Conservation (phyloP, 2,329 filamentous ascomycete genomes). For the Nemania diffusa region DNA sequence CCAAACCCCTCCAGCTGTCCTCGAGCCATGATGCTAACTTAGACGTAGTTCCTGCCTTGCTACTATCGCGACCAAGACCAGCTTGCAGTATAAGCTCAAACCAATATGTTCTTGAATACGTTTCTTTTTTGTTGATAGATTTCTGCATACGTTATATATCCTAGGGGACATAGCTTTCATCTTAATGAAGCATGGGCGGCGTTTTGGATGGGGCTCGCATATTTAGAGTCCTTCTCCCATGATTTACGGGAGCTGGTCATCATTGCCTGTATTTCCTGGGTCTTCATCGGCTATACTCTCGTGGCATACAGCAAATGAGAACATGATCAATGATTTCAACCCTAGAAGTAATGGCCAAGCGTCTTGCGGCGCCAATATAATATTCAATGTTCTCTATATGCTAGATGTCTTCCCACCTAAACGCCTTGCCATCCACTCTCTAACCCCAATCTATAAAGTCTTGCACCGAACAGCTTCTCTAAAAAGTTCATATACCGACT, state of each 20-base stretch:
- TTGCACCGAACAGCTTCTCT: background rate
- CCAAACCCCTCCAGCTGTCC: background rate
- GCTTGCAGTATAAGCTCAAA: conserved; percentile 59
- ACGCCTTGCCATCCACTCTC: conserved; percentile 29
- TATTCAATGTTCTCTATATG: conserved; percentile 29
- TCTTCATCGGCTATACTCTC: conserved; percentile 30
- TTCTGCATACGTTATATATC: conserved; percentile 33
- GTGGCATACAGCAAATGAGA: conserved; percentile 42
- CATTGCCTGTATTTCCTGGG: conserved; percentile 35
- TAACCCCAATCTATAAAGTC: conserved; percentile 26
- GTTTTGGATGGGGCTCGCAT: conserved; percentile 47
- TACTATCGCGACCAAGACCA: conserved; percentile 69
- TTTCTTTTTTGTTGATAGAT: conserved; percentile 31
- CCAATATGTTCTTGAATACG: background rate
- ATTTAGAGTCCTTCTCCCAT: conserved; percentile 45
- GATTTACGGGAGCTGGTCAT: conserved; percentile 45
- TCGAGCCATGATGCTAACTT: conserved; percentile 36
- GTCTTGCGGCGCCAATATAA: conserved; percentile 13
- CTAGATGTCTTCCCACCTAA: conserved; percentile 20
- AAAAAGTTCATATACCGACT: background rate
- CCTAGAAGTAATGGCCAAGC: conserved; percentile 17
- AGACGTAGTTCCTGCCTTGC: conserved; percentile 66
- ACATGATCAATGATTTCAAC: conserved; percentile 32
- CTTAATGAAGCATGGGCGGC: conserved; percentile 48
- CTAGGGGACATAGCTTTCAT: conserved; percentile 25